phyloP scores from a whole-genome alignment of 2,329 filamentous ascomycete species.

The Fusarium globosum region DNA sequence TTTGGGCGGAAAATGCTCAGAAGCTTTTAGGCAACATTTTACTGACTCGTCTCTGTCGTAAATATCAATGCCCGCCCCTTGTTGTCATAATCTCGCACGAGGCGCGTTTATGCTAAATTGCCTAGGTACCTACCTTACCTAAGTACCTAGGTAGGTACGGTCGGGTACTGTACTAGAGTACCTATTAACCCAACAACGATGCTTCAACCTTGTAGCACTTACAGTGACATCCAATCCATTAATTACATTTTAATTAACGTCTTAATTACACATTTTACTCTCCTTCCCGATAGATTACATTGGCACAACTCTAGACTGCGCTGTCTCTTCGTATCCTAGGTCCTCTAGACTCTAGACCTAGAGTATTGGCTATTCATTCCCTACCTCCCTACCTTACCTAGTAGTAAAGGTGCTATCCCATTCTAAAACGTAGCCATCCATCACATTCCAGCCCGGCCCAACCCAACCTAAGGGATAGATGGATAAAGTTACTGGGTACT shows the following conservation, averaged over 20 bases:
- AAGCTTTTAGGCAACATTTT: background rate
- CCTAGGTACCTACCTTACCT: background rate
- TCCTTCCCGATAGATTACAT: background rate
- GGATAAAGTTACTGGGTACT: background rate
- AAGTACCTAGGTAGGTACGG: too few relatives aligned
- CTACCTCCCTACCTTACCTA: background rate
- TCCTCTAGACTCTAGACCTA: background rate
- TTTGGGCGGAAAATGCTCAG: background rate
- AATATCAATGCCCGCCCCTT: slow-evolving; percentile 3
- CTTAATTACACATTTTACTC: background rate
- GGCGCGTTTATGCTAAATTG: slow-evolving; percentile 28
- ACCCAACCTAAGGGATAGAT: background rate
- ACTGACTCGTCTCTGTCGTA: slow-evolving; percentile 21
- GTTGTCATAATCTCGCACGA: slow-evolving; percentile 31
- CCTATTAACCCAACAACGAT: slow-evolving; percentile 26
- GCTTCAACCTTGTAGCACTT: slow-evolving; percentile 4
- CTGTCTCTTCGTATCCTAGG: background rate
- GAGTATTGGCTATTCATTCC: background rate
- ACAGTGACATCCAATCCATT: background rate
- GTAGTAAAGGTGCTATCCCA: background rate
- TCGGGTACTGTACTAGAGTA: background rate
- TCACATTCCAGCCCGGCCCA: background rate
- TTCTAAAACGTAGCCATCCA: slow-evolving; percentile 10
- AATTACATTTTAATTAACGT: slow-evolving; percentile 2
- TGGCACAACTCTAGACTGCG: slow-evolving; percentile 1